Conservation (phyloP, 768 basidiomycete genomes). For the Pilatotrama ljubarskyi region DNA sequence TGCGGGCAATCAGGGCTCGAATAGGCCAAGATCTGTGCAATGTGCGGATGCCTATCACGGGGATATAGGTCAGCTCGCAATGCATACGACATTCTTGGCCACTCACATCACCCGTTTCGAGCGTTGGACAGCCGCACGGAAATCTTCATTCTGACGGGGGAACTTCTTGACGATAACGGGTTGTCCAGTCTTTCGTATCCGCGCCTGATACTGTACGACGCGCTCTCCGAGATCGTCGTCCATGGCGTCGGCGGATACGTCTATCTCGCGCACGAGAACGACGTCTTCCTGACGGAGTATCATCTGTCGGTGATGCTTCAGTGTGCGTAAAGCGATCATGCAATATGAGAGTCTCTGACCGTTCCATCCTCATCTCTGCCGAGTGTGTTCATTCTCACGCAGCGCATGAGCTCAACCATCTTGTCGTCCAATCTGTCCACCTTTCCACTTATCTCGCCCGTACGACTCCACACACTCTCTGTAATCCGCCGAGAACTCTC, state of each 20-base stretch:
- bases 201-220: neutral
- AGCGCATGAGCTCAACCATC: neutral
- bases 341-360: neutral
- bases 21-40: neutral
- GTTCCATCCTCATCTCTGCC: neutral
- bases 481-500: neutral
- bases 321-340: no score
- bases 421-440: neutral
- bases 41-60: neutral
- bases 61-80: neutral
- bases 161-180: constrained; percentile 3
- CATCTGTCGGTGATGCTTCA: no score
- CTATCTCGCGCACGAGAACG: neutral
- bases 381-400: neutral
- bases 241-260: neutral
- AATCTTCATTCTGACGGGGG: neutral
- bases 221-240: neutral
- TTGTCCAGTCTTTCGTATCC: neutral
- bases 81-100: neutral
- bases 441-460: neutral
- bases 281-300: neutral
- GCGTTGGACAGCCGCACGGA: neutral
- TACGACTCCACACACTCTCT: neutral
- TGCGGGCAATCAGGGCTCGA: neutral
- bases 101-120: constrained; percentile 2